Conservation (phyloP, 305 asterid species). For the Petunia hybrid region DNA sequence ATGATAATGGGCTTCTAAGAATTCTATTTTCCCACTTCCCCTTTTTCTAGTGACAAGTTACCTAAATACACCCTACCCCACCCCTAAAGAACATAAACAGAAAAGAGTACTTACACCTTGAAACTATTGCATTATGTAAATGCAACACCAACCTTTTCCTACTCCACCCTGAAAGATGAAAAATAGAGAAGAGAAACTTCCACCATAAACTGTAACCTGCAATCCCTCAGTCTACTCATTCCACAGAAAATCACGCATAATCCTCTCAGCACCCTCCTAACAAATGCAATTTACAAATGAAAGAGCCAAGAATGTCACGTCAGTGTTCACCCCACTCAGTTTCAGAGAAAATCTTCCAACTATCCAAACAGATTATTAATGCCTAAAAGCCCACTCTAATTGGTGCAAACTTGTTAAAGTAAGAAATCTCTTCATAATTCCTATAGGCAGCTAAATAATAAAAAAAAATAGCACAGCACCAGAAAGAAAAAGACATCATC, state of each 20-base stretch:
- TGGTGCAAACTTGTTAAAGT: conserved; percentile 6
- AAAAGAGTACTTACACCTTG: neutral
- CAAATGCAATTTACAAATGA: conserved; percentile 19
- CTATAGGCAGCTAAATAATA: neutral
- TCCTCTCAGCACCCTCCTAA: neutral
- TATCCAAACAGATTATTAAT: neutral
- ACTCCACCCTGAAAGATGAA: neutral
- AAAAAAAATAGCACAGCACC: neutral
- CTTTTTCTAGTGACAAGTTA: conserved; percentile 17
- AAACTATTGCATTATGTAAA: neutral
- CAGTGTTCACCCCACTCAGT: neutral
- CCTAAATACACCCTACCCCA: neutral
- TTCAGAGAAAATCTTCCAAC: conserved; percentile 10
- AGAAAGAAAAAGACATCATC: neutral
- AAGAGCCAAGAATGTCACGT: neutral
- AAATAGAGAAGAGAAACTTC: neutral
- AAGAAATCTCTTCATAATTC: conserved; percentile 11
- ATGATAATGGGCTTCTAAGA: neutral
- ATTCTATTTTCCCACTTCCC: neutral
- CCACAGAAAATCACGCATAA: conserved; percentile 2
- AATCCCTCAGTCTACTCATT: neutral
- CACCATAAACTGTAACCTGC: neutral
- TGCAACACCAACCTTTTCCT: conserved; percentile 2
- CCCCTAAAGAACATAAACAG: neutral
- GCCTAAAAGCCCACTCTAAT: neutral